Conservation (phyloP, 1,139 yeast species). For the Torulaspora pretoriensis region DNA sequence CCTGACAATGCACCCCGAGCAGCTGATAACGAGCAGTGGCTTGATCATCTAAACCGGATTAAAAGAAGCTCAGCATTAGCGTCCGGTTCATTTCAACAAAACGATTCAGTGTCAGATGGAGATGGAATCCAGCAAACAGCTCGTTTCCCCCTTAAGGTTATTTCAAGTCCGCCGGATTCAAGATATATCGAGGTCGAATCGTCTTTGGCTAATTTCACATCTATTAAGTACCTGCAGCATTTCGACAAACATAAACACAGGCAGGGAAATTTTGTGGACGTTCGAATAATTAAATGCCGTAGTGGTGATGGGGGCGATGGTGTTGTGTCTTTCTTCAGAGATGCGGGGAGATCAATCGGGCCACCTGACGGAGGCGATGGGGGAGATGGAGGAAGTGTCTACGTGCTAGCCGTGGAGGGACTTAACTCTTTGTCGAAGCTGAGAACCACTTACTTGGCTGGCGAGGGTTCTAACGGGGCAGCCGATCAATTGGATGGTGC, state of each 20-base stretch:
- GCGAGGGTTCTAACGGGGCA: slow-evolving; percentile 66
- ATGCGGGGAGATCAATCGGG: slow-evolving; percentile 77
- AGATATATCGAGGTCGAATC: slow-evolving; percentile 35
- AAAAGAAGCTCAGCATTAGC: slow-evolving; percentile 1
- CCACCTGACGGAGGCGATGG: slow-evolving; percentile 99
- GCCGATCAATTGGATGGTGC: slow-evolving; percentile 79
- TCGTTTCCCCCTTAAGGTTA: slow-evolving; percentile 19
- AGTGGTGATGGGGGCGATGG: slow-evolving; percentile 93
- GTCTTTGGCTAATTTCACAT: slow-evolving; percentile 39
- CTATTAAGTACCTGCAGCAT: slow-evolving; percentile 34
- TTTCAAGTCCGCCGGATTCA: slow-evolving; percentile 25
- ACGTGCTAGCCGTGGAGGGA: slow-evolving; percentile 72
- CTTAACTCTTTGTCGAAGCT: slow-evolving; percentile 67
- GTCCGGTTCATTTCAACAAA: not conserved
- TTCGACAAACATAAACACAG: slow-evolving; percentile 41
- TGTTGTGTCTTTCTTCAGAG: slow-evolving; percentile 76
- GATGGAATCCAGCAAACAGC: not conserved
- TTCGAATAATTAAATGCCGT: slow-evolving; percentile 59
- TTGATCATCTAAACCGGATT: slow-evolving; percentile 29
- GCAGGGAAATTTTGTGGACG: slow-evolving; percentile 48
- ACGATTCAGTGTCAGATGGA: not conserved
- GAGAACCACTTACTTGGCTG: slow-evolving; percentile 64
- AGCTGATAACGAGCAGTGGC: slow-evolving; percentile 46
- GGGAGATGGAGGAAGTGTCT: slow-evolving; percentile 86
- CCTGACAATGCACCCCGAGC: slow-evolving; percentile 50